Evolutionary conservation across 2,329 filamentous ascomycete genomes (phyloP).

Genomic region (Stachybotrys elegans): DNA sequence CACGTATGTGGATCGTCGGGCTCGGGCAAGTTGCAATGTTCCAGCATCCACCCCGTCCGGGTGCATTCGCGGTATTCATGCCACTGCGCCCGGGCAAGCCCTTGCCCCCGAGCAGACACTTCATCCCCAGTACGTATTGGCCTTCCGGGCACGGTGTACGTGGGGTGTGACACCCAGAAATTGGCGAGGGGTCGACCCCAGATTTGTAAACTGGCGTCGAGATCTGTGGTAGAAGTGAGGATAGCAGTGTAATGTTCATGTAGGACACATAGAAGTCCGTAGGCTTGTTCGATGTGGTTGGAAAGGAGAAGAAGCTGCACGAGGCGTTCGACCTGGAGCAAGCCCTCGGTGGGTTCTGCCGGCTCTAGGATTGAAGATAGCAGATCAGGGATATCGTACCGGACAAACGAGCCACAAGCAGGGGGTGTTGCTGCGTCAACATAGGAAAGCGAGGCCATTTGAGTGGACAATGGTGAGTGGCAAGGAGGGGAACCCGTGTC

Average conservation of each 20-base stretch:
- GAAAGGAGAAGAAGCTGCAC: background rate
- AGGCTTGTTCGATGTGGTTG: background rate
- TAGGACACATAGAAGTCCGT: background rate
- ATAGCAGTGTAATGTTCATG: background rate
- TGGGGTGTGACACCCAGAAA: background rate
- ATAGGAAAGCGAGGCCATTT: background rate
- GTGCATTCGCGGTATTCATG: slow-evolving; percentile 5
- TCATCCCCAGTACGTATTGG: background rate
- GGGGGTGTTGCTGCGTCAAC: background rate
- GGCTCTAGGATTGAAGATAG: background rate
- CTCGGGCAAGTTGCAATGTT: slow-evolving; percentile 5
- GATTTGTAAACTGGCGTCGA: background rate
- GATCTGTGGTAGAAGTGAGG: background rate
- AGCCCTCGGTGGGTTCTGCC: background rate
- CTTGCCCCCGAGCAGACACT: background rate
- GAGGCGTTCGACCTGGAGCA: background rate
- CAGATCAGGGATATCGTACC: background rate
- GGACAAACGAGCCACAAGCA: background rate
- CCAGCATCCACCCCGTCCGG: slow-evolving; percentile 6
- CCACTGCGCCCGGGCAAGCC: background rate
- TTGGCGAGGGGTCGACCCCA: background rate
- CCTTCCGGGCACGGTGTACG: background rate
- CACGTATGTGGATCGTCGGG: slow-evolving; percentile 3
- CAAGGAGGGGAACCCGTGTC: no score
- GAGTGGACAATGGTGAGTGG: no score